These are phyloP conservation scores for Dichotomopilus funicola DNA, from an alignment of 2,329 filamentous ascomycete species.

Conservation along the genomic window DNA sequence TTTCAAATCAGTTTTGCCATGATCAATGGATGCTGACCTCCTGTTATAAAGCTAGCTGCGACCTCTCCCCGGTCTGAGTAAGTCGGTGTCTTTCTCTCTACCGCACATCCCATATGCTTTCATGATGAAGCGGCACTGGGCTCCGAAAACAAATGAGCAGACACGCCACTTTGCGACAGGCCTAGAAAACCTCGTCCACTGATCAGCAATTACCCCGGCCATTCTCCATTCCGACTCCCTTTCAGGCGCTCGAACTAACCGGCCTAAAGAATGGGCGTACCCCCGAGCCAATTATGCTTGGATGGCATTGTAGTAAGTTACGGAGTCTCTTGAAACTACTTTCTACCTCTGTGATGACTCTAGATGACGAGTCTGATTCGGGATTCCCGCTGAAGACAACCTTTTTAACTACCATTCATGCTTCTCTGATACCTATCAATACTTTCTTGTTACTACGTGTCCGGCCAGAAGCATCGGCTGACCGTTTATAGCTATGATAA, in stretches of 20 bases:
- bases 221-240: not conserved
- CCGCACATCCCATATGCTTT: constrained; percentile 17
- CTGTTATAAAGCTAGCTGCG: constrained; percentile 2
- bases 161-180: constrained; percentile 92
- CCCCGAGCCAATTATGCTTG: not conserved
- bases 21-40: constrained; percentile 18
- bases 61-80: constrained; percentile 4
- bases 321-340: constrained; percentile 10
- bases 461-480: constrained; percentile 9
- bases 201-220: constrained; percentile 40
- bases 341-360: constrained; percentile 40
- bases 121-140: constrained; percentile 96
- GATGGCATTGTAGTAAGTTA: constrained; percentile 11
- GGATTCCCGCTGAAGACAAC: constrained; percentile 65
- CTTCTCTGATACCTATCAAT: constrained; percentile 40
- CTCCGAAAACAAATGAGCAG: constrained; percentile 78
- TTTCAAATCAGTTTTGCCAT: not conserved
- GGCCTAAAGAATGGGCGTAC: constrained; percentile 2
- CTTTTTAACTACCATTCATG: constrained; percentile 68
- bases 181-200: constrained; percentile 99
- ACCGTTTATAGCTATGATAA: constrained; percentile 1
- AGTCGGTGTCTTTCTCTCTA: constrained; percentile 6
- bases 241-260: constrained; percentile 11
- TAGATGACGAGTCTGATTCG: constrained; percentile 78
- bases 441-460: constrained; percentile 3